Percentiles rank a stretch among this genome's conserved stretches.
phyloP scores from a whole-genome alignment of 1,284 basidiomycete species.

The Tilletia indica region DNA sequence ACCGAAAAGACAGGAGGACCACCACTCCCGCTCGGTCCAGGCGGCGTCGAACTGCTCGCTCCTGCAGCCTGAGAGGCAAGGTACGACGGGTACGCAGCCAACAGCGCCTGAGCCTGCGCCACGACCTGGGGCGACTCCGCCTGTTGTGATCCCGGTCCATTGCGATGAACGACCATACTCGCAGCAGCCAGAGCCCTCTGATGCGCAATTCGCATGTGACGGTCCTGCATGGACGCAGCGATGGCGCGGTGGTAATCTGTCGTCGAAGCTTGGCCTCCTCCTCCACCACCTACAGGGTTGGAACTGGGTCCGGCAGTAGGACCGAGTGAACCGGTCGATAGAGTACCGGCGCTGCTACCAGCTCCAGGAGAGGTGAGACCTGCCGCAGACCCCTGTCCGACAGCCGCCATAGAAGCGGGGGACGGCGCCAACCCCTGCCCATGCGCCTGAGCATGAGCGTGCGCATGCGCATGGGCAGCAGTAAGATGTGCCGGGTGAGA shows the following conservation, averaged over 20 bases:
- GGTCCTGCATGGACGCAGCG: constrained; percentile 12
- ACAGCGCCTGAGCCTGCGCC: constrained; percentile 6
- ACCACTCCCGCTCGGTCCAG: too few species aligned
- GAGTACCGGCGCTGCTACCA: neutral
- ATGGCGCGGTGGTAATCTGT: constrained; percentile 1
- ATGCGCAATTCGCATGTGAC: neutral
- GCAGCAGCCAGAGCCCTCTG: constrained; percentile 3
- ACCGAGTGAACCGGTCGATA: neutral
- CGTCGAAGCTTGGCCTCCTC: neutral
- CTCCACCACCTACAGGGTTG: neutral
- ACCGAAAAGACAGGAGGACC: too few species aligned
- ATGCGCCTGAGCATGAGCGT: neutral
- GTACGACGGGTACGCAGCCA: neutral
- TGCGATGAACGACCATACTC: neutral
- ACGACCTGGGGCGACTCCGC: neutral
- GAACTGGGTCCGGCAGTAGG: neutral
- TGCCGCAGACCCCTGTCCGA: neutral
- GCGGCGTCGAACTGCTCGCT: neutral
- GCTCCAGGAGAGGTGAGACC: neutral
- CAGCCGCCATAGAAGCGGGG: neutral
- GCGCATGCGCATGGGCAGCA: neutral
- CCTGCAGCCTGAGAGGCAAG: neutral
- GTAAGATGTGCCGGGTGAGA: neutral
- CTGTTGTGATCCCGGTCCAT: neutral
- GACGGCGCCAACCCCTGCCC: constrained; percentile 2